Percentiles rank a stretch among this genome's conserved stretches.
These are phyloP conservation scores for Mortierella sp. DNA, from an alignment of 371 early-diverging fungal species.

Conservation along the genomic window DNA sequence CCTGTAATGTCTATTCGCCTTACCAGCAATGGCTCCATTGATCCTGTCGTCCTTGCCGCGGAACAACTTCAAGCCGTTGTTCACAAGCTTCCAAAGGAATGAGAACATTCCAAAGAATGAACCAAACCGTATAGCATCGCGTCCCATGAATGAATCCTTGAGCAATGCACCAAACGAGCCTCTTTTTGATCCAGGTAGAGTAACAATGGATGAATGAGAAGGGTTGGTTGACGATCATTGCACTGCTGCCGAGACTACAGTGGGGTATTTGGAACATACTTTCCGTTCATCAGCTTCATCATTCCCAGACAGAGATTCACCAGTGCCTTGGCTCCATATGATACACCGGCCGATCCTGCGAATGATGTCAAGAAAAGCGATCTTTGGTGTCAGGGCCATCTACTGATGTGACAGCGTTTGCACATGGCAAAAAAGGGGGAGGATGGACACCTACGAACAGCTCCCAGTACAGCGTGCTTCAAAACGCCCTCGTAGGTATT, in stretches of 20 bases:
- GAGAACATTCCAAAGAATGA: slow-evolving; percentile 80
- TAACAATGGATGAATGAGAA: not conserved
- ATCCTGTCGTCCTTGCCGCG: slow-evolving; percentile 69
- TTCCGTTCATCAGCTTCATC: slow-evolving; percentile 44
- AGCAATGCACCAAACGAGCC: slow-evolving; percentile 56
- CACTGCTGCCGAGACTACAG: not conserved
- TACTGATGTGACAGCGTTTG: not conserved
- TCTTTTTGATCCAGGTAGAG: slow-evolving; percentile 30
- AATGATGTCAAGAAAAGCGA: not conserved
- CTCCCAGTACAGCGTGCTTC: slow-evolving; percentile 47
- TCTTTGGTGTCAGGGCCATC: not conserved
- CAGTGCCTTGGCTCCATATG: slow-evolving; percentile 39
- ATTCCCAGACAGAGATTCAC: slow-evolving; percentile 39
- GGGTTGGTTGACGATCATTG: not conserved
- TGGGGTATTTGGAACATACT: slow-evolving; percentile 15
- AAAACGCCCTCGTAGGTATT: slow-evolving; percentile 46
- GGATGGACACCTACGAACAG: slow-evolving; percentile 34
- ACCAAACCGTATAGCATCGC: slow-evolving; percentile 71
- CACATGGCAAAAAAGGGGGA: slow-evolving; percentile 16
- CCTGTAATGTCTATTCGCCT: not conserved
- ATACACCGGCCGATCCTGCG: slow-evolving; percentile 32
- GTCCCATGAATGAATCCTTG: slow-evolving; percentile 61
- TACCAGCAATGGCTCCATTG: slow-evolving; percentile 70
- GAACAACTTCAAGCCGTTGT: slow-evolving; percentile 69
- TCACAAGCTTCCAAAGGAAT: slow-evolving; percentile 78